phyloP scores from a whole-genome alignment of 495 filamentous ascomycete species.

The Usnea hakonensis region DNA sequence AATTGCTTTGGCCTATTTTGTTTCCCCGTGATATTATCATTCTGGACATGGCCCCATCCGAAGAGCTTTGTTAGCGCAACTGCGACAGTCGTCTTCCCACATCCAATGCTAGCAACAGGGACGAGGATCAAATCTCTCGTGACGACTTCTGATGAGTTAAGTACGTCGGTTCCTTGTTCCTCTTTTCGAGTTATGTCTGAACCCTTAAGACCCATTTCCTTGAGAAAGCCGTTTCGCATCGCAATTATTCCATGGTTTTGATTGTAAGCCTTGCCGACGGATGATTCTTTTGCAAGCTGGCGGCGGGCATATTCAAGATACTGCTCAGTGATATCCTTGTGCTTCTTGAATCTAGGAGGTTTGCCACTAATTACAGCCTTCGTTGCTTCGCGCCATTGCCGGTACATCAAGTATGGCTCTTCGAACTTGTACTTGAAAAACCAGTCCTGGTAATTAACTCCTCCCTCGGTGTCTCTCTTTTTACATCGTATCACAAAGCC shows the following conservation, averaged over 20 bases:
- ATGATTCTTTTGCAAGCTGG: slow-evolving; percentile 57
- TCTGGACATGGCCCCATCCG: slow-evolving; percentile 89
- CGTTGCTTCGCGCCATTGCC: slow-evolving; percentile 96
- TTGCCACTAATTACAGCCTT: slow-evolving; percentile 77
- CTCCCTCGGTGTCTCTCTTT: slow-evolving; percentile 39
- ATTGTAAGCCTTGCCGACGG: slow-evolving; percentile 58
- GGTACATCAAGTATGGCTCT: slow-evolving; percentile 96
- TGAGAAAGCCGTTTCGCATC: slow-evolving; percentile 78
- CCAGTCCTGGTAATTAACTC: slow-evolving; percentile 66
- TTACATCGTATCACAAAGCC: slow-evolving; percentile 94
- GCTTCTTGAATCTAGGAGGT: slow-evolving; percentile 71
- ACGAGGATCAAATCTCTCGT: slow-evolving; percentile 64
- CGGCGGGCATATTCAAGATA: slow-evolving; percentile 76
- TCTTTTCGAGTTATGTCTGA: slow-evolving; percentile 72
- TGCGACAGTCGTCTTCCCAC: slow-evolving; percentile 92
- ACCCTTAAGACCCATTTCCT: slow-evolving; percentile 72
- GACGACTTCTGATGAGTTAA: slow-evolving; percentile 33
- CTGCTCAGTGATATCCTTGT: slow-evolving; percentile 80
- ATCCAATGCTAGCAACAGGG: slow-evolving; percentile 86
- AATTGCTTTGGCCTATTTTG: slow-evolving; percentile 64
- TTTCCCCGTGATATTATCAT: slow-evolving; percentile 86
- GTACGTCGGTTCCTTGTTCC: slow-evolving; percentile 28
- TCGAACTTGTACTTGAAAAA: slow-evolving; percentile 99
- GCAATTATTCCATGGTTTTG: slow-evolving; percentile 94
- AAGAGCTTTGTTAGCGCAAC: slow-evolving; percentile 77